Base-by-base conservation (phyloP, 2,329 filamentous ascomycete species). In the Ceratocystis papillata region DNA sequence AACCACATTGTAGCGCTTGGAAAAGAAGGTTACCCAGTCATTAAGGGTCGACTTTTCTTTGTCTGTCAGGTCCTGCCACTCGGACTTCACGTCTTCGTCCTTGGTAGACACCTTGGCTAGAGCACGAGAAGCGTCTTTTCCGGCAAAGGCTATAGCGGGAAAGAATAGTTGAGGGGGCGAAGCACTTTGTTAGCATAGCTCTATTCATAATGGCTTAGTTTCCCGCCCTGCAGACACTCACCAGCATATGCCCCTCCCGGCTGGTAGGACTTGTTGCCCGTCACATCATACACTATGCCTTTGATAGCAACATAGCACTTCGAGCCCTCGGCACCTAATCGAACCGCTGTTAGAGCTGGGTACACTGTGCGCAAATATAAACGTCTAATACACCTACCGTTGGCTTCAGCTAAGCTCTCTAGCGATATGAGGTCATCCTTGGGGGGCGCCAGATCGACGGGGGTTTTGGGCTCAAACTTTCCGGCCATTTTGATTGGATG, bases 1-100 rank as follows among this genome's bases (percentile, higher is more conserved):
- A 60, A 95, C 85, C 63, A 97, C 83, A 72, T 96, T 97, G 78
- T 99, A 99, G 67, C 94, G 83, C 79, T 97, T 99, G 70, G 88
- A 90, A 77, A 99, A 99, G 77, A 96, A 99, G 1, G 88, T 96
- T 69, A 87, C 85, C 94, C 94, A 99, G 75, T 99, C 94, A 65
- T 93, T 83, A 68, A 99, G 78, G 2, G 88, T 87, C 30, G 83
- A 84, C 79, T 94, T 90, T 75, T 96, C 87, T 76, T 94, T 91
- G 25, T 96, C 91, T 15, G 81, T 80, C 63, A 99, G 79, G 72
- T 91, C 88, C 67, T 87, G 80, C 88, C 90, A 97, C 63, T 96
- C 87, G 1, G 94, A 79, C 41, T 79, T 79, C 70, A 90, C 93
- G 70, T 97, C 92, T 72, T 94, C 90, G 4, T 82, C 76, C 75